Evolutionary conservation across 2,329 filamentous ascomycete genomes (phyloP), one percentile per base, ranked within the genome.

Genomic region (Colletotrichum cereale): DNA sequence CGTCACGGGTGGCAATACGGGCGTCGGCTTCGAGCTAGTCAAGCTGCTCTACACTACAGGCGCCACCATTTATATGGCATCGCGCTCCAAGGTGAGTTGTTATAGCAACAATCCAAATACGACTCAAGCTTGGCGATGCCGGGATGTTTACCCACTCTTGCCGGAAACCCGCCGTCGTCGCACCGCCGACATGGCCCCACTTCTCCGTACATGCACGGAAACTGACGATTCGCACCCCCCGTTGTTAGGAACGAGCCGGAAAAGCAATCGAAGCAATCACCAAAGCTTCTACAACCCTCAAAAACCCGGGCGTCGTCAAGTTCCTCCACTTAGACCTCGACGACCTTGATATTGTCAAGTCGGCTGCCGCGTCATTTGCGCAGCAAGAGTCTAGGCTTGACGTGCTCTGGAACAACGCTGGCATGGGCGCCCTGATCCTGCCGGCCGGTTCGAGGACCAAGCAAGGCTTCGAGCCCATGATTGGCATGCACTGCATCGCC

Each of bases 41-140:
- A 84, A 84, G 63, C 84, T 90, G 1, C 81, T 91, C 5, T 90
- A 89, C 75, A 75, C 77, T 0, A 83, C 82, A 4, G 85, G 87
- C 26, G 88, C 81, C 26, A 89, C 82, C 0, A 82, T 89, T 12
- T 90, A 90, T 75, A 78, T 89, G 62, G 86, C 86, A 11, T 84
- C 83, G 2, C 84, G 87, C 57, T 80, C 77, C 2, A 74, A 76
- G 73, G 77, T 76, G 21, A 38, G 73, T 65, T 34, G 40, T 24
- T 8, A 29, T 40, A 7, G 5, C 36, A 50, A 14, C 57, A 52
- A 42, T 42, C 26, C 75, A 67, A n/a, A 76, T 62, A 16, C 75
- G 78, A 10, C 78, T 73, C 75, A 24, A 57, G 14, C 31, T 29
- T 26, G 26, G 12, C 21, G 11, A 5, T 24, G 16, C 5, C 31